Conservation (phyloP, 2,329 filamentous ascomycete genomes). For the Pestalotiopsis fici region DNA sequence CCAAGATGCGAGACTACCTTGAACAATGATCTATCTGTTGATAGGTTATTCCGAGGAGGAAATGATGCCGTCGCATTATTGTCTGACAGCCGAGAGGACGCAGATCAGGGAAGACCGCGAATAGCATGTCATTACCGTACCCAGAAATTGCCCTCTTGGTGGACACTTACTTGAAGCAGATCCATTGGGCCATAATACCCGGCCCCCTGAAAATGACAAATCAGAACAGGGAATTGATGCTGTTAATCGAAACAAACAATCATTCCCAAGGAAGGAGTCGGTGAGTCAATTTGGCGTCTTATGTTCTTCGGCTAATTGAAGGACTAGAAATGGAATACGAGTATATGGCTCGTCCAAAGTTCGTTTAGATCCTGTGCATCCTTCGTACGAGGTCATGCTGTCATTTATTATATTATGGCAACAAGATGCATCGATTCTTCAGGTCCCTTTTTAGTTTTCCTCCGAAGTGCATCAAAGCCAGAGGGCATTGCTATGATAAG, state of each 20-base stretch:
- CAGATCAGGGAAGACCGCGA: not conserved
- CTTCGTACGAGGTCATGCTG: too few species aligned
- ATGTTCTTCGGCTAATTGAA: too few species aligned
- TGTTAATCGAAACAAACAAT: too few species aligned
- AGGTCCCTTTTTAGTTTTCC: too few species aligned
- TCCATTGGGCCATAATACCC: not conserved
- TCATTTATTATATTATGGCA: too few species aligned
- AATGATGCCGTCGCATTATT: not conserved
- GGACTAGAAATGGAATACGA: too few species aligned
- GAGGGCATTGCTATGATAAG: not conserved
- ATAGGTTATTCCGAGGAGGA: not conserved
- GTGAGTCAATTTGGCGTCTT: too few species aligned
- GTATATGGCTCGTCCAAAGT: too few species aligned
- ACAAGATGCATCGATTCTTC: too few species aligned
- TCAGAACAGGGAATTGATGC: too few species aligned
- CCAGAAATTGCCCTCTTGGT: not conserved
- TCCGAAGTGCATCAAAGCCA: not conserved
- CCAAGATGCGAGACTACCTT: not conserved
- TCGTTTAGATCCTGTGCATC: too few species aligned
- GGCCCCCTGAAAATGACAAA: not conserved
- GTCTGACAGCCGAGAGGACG: not conserved
- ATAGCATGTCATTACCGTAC: not conserved
- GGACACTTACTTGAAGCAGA: not conserved
- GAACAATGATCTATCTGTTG: not conserved
- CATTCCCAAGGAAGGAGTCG: too few species aligned